Conservation (phyloP, 768 basidiomycete species). For the Paxillus involutus region DNA sequence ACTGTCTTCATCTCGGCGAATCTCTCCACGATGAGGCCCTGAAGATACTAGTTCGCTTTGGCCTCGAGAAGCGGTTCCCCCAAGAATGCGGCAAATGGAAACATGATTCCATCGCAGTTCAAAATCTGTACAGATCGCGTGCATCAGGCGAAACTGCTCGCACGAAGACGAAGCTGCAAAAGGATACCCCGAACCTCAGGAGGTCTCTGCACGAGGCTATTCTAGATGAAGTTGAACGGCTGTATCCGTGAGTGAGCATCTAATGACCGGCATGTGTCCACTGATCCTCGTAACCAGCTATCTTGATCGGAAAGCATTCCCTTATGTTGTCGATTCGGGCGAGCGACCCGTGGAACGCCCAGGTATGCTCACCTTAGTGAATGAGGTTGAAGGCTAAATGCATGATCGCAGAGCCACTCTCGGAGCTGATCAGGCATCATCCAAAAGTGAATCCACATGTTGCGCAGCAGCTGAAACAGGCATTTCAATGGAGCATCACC, state of each 20-base stretch:
- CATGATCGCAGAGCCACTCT: slow-evolving; percentile 10
- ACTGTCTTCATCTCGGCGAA: slow-evolving; percentile 23
- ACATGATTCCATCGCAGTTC: slow-evolving; percentile 6
- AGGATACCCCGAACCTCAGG: slow-evolving; percentile 5
- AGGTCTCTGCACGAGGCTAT: slow-evolving; percentile 24
- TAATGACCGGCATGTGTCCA: not conserved
- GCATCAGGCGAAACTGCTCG: not conserved
- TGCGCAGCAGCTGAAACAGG: not conserved
- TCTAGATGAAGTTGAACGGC: slow-evolving; percentile 17
- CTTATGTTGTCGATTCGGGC: not conserved
- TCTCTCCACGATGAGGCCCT: slow-evolving; percentile 26
- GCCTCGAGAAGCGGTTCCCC: slow-evolving; percentile 29
- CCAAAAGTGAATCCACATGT: slow-evolving; percentile 12
- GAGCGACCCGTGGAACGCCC: not conserved
- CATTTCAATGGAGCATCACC: slow-evolving; percentile 2
- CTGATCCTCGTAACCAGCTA: slow-evolving; percentile 2
- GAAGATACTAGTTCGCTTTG: slow-evolving; percentile 24
- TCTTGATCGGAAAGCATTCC: slow-evolving; percentile 15
- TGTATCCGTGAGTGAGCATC: slow-evolving; percentile 24
- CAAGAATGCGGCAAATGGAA: slow-evolving; percentile 23
- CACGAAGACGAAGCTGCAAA: not conserved
- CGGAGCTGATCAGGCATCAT: not conserved
- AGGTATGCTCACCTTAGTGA: not conserved
- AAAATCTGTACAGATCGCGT: not conserved
- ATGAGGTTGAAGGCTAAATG: not conserved